These are phyloP conservation scores for Primulina tabacum DNA, from an alignment of 257 asterid species.

Conservation along the genomic window DNA sequence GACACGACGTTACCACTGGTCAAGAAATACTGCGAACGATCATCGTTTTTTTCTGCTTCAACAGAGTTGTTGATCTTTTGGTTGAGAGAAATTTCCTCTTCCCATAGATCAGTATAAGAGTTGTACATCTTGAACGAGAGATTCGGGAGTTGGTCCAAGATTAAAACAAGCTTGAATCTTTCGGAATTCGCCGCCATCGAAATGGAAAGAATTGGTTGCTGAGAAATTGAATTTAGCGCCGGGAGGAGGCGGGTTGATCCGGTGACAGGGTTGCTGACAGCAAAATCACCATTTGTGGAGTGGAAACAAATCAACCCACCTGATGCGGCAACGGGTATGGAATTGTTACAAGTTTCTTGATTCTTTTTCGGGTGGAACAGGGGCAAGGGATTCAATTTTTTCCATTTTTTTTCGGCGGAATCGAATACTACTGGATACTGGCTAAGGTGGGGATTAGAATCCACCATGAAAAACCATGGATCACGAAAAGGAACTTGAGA, in stretches of 20 bases:
- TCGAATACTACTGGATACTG: slow-evolving; percentile 47
- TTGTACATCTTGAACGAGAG: slow-evolving; percentile 44
- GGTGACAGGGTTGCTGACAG: slow-evolving; percentile 57
- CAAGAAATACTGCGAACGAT: slow-evolving; percentile 54
- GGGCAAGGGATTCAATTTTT: slow-evolving; percentile 32
- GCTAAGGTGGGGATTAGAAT: slow-evolving; percentile 28
- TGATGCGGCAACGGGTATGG: slow-evolving; percentile 73
- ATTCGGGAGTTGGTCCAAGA: slow-evolving; percentile 52
- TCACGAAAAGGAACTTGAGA: slow-evolving; percentile 49
- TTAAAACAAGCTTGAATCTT: slow-evolving; percentile 38
- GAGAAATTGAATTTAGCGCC: slow-evolving; percentile 23
- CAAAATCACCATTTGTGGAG: slow-evolving; percentile 30
- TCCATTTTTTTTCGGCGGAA: slow-evolving; percentile 59
- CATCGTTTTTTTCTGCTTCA: slow-evolving; percentile 28
- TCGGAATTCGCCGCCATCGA: slow-evolving; percentile 47
- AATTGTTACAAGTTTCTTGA: slow-evolving; percentile 22
- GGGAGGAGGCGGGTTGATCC: slow-evolving; percentile 32
- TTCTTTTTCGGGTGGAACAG: slow-evolving; percentile 10
- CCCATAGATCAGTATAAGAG: slow-evolving; percentile 51
- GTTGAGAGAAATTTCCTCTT: slow-evolving; percentile 26
- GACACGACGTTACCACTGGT: slow-evolving; percentile 78
- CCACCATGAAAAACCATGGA: slow-evolving; percentile 82
- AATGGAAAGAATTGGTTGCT: slow-evolving; percentile 43
- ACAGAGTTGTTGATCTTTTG: slow-evolving; percentile 22
- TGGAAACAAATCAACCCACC: slow-evolving; percentile 69